These are phyloP conservation scores for Eucalyptus albens DNA, from an alignment of 345 rosid species.

Conservation along the genomic window DNA sequence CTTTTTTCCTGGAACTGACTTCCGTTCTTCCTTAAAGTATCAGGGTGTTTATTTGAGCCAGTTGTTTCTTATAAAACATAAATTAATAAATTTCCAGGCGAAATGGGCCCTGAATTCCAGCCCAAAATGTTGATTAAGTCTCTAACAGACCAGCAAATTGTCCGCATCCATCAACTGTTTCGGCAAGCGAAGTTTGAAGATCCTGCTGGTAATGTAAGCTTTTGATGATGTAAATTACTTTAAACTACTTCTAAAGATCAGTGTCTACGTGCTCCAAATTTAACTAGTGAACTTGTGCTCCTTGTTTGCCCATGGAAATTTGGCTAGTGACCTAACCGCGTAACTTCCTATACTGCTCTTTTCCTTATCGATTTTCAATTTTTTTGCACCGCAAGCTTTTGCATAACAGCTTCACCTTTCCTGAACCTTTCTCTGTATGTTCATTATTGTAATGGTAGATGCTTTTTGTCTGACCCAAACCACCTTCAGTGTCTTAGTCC, in stretches of 20 bases:
- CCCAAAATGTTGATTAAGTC: constrained; percentile 77
- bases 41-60: neutral
- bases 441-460: neutral
- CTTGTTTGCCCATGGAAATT: neutral
- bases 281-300: neutral
- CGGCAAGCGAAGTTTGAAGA: constrained; percentile 98
- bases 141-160: constrained; percentile 80
- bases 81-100: constrained; percentile 27
- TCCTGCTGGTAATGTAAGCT: constrained; percentile 87
- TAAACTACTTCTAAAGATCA: neutral
- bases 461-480: neutral
- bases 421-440: neutral
- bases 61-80: neutral
- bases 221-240: neutral
- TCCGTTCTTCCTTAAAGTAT: neutral
- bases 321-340: neutral
- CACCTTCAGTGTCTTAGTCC: constrained; percentile 86
- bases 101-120: constrained; percentile 91
- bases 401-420: neutral
- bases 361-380: neutral
- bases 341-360: neutral
- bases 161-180: constrained; percentile 93
- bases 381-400: neutral
- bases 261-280: neutral
- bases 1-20: neutral